These are phyloP conservation scores for Monosporascus sp. DNA, from an alignment of 2,329 filamentous ascomycete genomes.

Conservation along the genomic window DNA sequence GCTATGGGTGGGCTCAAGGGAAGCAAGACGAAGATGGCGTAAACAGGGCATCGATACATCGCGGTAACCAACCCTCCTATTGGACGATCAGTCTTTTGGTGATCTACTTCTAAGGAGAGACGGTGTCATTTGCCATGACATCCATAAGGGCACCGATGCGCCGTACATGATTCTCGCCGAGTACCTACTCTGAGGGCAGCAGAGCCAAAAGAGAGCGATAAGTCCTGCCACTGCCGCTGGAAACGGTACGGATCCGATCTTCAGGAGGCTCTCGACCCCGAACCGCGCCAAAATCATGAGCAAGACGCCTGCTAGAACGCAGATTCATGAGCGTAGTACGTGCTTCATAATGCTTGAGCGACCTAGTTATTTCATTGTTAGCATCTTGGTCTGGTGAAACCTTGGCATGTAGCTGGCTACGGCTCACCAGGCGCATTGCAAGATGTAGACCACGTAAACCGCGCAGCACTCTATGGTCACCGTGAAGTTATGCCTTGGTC, in stretches of 20 bases:
- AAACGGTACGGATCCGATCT: conserved; percentile 46
- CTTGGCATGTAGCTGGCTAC: not conserved
- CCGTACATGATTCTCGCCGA: conserved; percentile 45
- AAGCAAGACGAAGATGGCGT: conserved; percentile 55
- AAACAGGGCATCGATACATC: conserved; percentile 56
- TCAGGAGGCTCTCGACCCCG: conserved; percentile 38
- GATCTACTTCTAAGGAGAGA: not conserved
- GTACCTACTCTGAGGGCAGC: conserved; percentile 37
- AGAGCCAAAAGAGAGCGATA: conserved; percentile 48
- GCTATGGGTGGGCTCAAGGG: conserved; percentile 51
- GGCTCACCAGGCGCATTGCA: not conserved
- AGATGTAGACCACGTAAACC: not conserved
- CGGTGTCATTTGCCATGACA: conserved; percentile 38
- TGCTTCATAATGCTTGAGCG: conserved; percentile 14
- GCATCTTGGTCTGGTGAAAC: not conserved
- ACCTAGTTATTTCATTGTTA: conserved; percentile 3
- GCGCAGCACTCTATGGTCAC: not conserved
- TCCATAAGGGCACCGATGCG: conserved; percentile 45
- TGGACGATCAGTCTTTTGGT: conserved; percentile 8
- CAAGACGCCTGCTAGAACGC: conserved; percentile 41
- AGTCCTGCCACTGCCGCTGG: conserved; percentile 56
- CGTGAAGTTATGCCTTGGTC: not conserved
- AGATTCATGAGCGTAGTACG: conserved; percentile 40
- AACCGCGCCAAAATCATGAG: conserved; percentile 38
- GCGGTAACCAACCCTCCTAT: conserved; percentile 51